Evolutionary conservation across 2,329 filamentous ascomycete genomes (phyloP).

Genomic region (Cadophora malorum): DNA sequence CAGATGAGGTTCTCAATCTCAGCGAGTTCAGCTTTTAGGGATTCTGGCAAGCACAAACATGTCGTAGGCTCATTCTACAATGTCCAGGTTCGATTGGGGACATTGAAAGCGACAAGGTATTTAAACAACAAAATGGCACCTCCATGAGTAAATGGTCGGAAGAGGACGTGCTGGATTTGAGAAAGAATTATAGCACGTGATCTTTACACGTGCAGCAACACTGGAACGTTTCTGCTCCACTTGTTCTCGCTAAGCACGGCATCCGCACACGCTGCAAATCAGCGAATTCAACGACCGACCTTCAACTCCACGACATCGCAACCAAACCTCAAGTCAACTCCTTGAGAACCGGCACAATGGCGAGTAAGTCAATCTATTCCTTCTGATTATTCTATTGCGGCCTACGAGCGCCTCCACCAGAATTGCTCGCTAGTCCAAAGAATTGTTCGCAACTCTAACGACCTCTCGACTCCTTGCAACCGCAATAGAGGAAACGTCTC

Average conservation of each 20-base stretch:
- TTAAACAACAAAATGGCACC: too few species aligned
- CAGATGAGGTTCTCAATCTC: too few species aligned
- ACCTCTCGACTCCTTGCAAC: not conserved
- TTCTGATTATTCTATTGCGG: not conserved
- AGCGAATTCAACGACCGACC: not conserved
- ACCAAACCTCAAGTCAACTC: constrained; percentile 29
- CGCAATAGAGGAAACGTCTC: too few species aligned
- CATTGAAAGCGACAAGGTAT: not conserved
- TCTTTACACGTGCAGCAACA: constrained; percentile 4
- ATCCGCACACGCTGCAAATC: constrained; percentile 22
- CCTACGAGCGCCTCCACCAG: not conserved
- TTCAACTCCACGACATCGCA: constrained; percentile 19
- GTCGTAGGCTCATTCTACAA: not conserved
- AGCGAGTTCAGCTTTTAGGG: not conserved
- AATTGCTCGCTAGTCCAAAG: not conserved
- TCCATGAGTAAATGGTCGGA: not conserved
- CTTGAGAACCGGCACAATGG: constrained; percentile 61
- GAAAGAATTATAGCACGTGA: not conserved
- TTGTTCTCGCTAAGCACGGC: constrained; percentile 13
- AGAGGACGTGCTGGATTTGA: not conserved
- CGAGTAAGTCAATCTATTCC: constrained; percentile 61
- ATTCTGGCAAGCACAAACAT: not conserved
- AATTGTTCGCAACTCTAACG: not conserved
- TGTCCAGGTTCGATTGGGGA: not conserved
- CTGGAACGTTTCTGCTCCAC: not conserved